Evolutionary conservation across 2,329 filamentous ascomycete genomes (phyloP), one percentile per base, ranked within the genome.

Genomic region (Penicillium sclerotigenum): DNA sequence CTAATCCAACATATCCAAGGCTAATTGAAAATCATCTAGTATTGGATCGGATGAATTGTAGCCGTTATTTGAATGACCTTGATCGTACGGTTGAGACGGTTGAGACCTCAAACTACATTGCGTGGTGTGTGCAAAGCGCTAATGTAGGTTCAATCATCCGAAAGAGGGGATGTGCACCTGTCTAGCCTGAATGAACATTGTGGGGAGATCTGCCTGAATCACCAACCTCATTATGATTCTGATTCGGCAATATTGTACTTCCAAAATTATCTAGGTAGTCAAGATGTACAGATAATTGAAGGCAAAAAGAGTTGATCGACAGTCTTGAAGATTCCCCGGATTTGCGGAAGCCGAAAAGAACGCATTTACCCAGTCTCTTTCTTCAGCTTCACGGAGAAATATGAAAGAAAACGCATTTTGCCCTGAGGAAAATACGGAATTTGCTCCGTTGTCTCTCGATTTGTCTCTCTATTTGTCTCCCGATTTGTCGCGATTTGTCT

Each of bases 401-500:
- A 16, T 28, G 34, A 26, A 14, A 31, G 31, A 42, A 42, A 33
- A 24, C 47, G 26, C 53, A 20, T 57, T 58, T 53, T 59, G 37
- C 51, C 56, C 37, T 40, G 40, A 47, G 33, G 34, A 33, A 20
- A 41, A 54, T 58, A 59, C 60, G 60, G 59, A 53, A 45, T 29
- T 36, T 37, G 22, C 57, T 59, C 59, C 56, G 59, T 13, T 16
- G 40, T 29, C 13, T 34, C 14, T 51, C 16, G 18, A 43, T 18
- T 37, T 11, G 16, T 18, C 24, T 43, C 28, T 20, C 13, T 18
- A 4, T 0, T 10, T 16, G 40, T 29, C 13, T 34, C 14, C 47
- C 16, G 18, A 43, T 18, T 37, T 11, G 16, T 34, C 14, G 47
- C 16, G 18, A 43, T 18, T 37, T 11, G 16, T 18, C 24, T 43